Conservation (phyloP, 2,329 filamentous ascomycete genomes). For the Knoxdaviesia capensis region DNA sequence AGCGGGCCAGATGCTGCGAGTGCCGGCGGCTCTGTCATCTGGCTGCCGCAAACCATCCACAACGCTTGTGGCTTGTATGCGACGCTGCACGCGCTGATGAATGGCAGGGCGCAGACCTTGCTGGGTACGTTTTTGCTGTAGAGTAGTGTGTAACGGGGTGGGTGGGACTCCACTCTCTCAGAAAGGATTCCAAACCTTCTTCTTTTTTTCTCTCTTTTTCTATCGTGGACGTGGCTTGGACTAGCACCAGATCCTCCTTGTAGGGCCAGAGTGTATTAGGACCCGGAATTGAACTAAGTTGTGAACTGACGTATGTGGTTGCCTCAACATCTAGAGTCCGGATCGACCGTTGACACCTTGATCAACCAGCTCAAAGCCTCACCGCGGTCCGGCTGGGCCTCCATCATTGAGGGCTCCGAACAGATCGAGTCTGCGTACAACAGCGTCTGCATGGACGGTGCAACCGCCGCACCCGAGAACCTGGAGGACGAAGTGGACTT, state of each 20-base stretch:
- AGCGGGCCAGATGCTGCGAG: no score
- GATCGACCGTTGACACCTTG: constrained; percentile 35
- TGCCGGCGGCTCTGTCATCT: constrained; percentile 44
- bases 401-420: constrained; percentile 49
- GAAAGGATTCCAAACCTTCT: no score
- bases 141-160: no score
- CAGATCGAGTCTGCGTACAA: constrained; percentile 56
- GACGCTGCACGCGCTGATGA: constrained; percentile 51
- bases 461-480: constrained; percentile 39
- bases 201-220: no score
- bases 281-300: no score
- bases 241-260: no score
- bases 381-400: constrained; percentile 36
- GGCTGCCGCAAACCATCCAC: constrained; percentile 73
- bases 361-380: constrained; percentile 39
- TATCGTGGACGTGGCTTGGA: no score
- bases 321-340: constrained; percentile 10
- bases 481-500: constrained; percentile 41
- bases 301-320: no score
- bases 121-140: constrained; percentile 15
- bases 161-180: no score
- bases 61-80: constrained; percentile 70
- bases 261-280: no score
- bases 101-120: constrained; percentile 38
- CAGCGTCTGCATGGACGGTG: constrained; percentile 45